Base-by-base conservation (phyloP, 495 filamentous ascomycete genomes). In the Penicillium pancosmium region DNA sequence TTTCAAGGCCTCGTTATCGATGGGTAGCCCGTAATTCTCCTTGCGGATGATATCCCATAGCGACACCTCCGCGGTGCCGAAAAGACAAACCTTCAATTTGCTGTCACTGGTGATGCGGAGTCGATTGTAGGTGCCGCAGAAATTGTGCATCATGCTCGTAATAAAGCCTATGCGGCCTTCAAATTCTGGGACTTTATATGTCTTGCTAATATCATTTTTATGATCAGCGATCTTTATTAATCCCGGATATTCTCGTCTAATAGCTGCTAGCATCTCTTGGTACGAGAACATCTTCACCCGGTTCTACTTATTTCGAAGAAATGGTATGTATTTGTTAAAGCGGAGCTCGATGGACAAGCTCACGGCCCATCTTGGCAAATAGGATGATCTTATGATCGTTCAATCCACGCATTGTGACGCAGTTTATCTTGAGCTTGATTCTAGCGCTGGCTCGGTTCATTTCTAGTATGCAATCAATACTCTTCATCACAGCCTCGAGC, bases 241-340 rank as follows among this genome's bases (percentile, higher is more conserved):
- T 0, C 62, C 77, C 0, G 94, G 94, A 63, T 93, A 90, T 48
- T 85, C 86, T 47, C 78, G 77, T 31, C 84, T 83, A 54, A 98
- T 98, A n/a, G 84, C 76, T 25, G 86, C 82, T 56, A 97, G 73
- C 94, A 98, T 98, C 70, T 96, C 92, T 59, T 86, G 73, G 65
- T 91, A 98, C 3, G 87, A 78, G 51, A 97, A 78, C 93, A 98
- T 97, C 74, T 98, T 98, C 21, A 82, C 82, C 64, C 92, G 72
- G 60, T 82, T 92, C 94, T 94, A 98, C 68, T 92, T 93, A 71
- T 98, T 98, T 46, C 94, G 93, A 69, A 91, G 93, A 69, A 98
- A 98, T 1, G 94, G 94, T 95, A 98, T 98, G 67, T 98, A 98
- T 74, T 98, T 95, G 70, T 98, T 98, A 68, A 98, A 98, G n/a